These are phyloP conservation scores for Pseudoscleropodium purum DNA, from an alignment of 225 moss, liverwort and hornwort species.

Conservation along the genomic window DNA sequence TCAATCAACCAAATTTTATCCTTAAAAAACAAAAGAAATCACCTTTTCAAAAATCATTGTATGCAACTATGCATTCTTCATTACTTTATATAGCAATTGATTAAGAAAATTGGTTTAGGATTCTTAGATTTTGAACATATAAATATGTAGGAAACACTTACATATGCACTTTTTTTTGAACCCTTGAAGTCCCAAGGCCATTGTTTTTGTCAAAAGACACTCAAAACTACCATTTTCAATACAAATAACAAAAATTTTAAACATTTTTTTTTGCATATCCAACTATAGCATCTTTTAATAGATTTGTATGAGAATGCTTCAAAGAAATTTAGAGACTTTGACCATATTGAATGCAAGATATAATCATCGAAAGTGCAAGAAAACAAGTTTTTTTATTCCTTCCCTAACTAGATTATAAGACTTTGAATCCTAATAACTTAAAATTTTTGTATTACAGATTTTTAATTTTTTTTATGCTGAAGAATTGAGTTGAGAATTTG, in stretches of 20 bases:
- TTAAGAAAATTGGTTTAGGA: too few relatives aligned
- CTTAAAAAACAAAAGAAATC: neutral
- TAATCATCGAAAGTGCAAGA: fast-evolving
- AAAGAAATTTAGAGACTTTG: neutral
- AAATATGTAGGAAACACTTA: neutral
- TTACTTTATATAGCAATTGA: neutral
- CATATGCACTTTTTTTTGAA: neutral
- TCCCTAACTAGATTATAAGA: too few relatives aligned
- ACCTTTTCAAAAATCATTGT: neutral
- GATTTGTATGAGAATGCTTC: neutral
- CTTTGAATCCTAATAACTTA: neutral
- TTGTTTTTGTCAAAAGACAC: neutral
- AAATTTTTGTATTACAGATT: neutral
- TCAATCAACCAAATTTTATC: neutral
- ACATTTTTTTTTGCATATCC: neutral
- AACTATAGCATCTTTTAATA: neutral
- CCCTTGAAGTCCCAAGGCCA: too few relatives aligned
- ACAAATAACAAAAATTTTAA: neutral
- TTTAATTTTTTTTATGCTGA: neutral
- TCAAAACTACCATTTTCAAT: neutral
- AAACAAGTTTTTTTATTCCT: too few relatives aligned
- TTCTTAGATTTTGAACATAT: too few relatives aligned
- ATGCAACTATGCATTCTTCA: neutral
- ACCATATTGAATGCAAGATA: neutral
- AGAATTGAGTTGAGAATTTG: too few relatives aligned